A percentile compares a stretch with the other conserved stretches of the same genome.
Evolutionary conservation across 495 filamentous ascomycete species (phyloP).

Genomic region (Penicillium cataractarum): DNA sequence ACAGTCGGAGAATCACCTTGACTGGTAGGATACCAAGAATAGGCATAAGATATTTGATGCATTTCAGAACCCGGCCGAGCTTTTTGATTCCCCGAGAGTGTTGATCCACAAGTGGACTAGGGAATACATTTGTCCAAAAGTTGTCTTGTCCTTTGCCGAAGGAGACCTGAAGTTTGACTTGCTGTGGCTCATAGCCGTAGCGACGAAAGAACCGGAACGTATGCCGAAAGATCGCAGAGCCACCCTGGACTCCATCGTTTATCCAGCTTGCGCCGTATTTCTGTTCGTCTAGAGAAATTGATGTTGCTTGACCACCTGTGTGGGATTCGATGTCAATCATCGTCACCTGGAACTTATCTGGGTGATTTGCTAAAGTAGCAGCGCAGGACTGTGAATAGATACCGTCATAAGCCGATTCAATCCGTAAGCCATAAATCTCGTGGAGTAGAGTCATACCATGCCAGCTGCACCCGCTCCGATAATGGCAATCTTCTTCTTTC

Average conservation of each 20-base stretch:
- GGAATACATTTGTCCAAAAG: constrained; percentile 85
- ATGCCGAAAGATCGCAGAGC: constrained; percentile 77
- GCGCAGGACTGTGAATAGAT: constrained; percentile 66
- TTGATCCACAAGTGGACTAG: constrained; percentile 64
- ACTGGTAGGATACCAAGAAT: constrained; percentile 76
- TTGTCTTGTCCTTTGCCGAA: constrained; percentile 73
- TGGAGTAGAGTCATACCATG: constrained; percentile 42
- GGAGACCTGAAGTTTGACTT: constrained; percentile 76
- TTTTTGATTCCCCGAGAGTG: constrained; percentile 68
- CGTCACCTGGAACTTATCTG: constrained; percentile 73
- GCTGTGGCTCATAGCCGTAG: constrained; percentile 68
- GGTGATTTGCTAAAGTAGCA: constrained; percentile 71
- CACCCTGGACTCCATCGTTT: constrained; percentile 86
- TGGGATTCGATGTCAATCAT: constrained; percentile 69
- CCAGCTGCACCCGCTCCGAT: constrained; percentile 69
- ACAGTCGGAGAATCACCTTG: constrained; percentile 67
- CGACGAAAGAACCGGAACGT: constrained; percentile 76
- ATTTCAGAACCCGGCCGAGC: constrained; percentile 64
- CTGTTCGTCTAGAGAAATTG: constrained; percentile 69
- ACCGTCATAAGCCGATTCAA: not conserved
- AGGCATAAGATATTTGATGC: constrained; percentile 71
- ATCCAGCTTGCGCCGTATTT: constrained; percentile 74
- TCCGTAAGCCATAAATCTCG: not conserved
- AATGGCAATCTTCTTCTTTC: constrained; percentile 52
- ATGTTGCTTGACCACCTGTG: constrained; percentile 81